Base-by-base conservation (phyloP, 768 basidiomycete genomes). In the Pholiota microspora region DNA sequence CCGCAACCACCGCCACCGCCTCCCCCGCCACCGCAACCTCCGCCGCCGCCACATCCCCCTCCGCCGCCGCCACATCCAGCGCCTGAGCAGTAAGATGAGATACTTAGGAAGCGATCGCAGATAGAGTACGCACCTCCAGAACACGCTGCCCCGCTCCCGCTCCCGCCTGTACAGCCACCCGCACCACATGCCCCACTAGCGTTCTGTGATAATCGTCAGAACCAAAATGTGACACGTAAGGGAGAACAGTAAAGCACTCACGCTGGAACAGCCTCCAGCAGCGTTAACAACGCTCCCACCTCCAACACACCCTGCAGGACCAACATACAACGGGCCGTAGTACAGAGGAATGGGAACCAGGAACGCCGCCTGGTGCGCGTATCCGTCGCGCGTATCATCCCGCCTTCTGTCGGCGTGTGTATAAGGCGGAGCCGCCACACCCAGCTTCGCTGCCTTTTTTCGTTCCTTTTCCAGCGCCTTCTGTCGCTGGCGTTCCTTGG, bases 281-380 rank as follows among this genome's bases (percentile, higher is more conserved):
- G 49, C 31, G 18, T 15, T 52, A 3, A 68, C 56, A 34, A 51
- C 67, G 49, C 65, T 69, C 10, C 45, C 63, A 59, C 23, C 54
- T 46, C 44, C 46, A 2, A 56, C 57, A 31, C 51, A 59, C 9
- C 24, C 49, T 7, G 27, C 54, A 24, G 45, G 45, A 27, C 27
- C 46, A 5, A 21, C 47, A 45, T 16, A 50, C n/a, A 16, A 32
- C 8, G 60, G 40, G 12, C 47, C 45, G 15, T 58, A 70, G 46
- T 64, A 71, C 21, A 76, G 36, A 50, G 78, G 77, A 36, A 78
- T 68, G 9, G 72, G 71, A 10, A 70, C 44, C 28, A 80, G 64
- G 59, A 79, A 80, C 31, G 77, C 70, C 18, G 45, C 9, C 21
- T 53, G 49, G 31, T 61, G 52, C 18, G 24, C 1, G 23, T 48